Conservation (phyloP, 2,329 filamentous ascomycete genomes). For the Hypoxylon sp. region DNA sequence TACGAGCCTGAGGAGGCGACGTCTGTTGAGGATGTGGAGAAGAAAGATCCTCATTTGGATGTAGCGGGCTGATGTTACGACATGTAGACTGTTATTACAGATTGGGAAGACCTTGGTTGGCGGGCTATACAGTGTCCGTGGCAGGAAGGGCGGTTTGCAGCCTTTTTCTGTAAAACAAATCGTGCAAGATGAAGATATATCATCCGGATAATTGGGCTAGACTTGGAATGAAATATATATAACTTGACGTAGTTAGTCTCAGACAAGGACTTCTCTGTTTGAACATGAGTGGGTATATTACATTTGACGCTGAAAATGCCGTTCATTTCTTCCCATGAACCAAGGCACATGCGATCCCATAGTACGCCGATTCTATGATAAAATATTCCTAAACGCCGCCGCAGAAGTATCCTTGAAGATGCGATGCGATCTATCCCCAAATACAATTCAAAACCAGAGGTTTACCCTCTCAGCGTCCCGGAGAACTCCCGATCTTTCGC, state of each 20-base stretch:
- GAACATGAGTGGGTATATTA: background rate
- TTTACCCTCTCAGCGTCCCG: slow-evolving; percentile 13
- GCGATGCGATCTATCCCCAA: background rate
- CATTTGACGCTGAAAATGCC: background rate
- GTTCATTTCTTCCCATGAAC: background rate
- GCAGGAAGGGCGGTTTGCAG: no score
- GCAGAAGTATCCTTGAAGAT: background rate
- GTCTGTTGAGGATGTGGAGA: slow-evolving; percentile 19
- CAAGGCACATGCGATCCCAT: background rate
- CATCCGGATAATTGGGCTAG: background rate
- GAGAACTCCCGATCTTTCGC: slow-evolving; percentile 43
- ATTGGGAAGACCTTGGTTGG: background rate
- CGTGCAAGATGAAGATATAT: background rate
- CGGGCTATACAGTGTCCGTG: background rate
- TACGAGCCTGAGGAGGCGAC: slow-evolving; percentile 56
- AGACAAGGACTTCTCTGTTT: background rate
- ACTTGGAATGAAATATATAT: background rate
- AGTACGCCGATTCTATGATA: slow-evolving; percentile 5
- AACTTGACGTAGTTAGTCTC: background rate
- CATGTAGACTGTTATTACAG: background rate
- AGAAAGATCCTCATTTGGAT: slow-evolving; percentile 25
- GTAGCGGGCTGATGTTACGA: slow-evolving; percentile 26
- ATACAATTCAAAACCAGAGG: background rate
- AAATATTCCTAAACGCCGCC: background rate
- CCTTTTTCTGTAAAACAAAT: no score